Base-by-base conservation (phyloP, 495 filamentous ascomycete genomes). In the Diplogelasinospora grovesii region DNA sequence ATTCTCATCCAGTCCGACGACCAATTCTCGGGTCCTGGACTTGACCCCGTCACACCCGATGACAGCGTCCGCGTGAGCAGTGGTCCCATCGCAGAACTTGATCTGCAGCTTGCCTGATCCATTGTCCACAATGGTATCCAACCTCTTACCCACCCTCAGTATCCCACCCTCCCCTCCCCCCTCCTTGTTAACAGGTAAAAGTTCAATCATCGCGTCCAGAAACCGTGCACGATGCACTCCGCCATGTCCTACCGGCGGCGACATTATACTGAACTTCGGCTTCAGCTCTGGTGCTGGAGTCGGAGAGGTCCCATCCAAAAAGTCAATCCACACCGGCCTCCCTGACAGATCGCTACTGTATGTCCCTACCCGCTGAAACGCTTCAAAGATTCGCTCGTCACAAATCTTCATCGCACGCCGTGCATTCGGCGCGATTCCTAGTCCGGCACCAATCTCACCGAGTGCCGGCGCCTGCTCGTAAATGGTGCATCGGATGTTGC, bases 31-130 rank as follows among this genome's bases (percentile, higher is more conserved):
- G 15, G 14, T 18, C 9, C 30, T 14, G 0, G 75, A 79, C 32
- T 72, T 76, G 32, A 81, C 71, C 0, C 77, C 77, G 41, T 81
- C 77, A 45, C 74, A 77, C 7, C 75, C 76, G 28, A 81, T 63
- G 2, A 78, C 70, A 16, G 69, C 69, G 43, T 75, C 72, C 8
- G 71, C 73, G 43, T 68, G 59, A 0, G 64, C 77, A 3, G 45
- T 64, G 0, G 51, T 70, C 5, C 79, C 78, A 53, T 83, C 79
- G 0, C 45, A 44, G 41, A 85, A 83, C 8, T 56, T 50, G 31
- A 81, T 39, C 3, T 65, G 24, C 3, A 72, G 49, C 16, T 66
- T 65, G 9, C 61, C 56, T n/a, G n/a, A n/a, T n/a, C n/a, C n/a
- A n/a, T n/a, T n/a, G 8, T 54, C 60, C 27, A 26, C 52, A 18